Conservation (phyloP, 176 grass and related monocot species). For the Triticum timopheevii region DNA sequence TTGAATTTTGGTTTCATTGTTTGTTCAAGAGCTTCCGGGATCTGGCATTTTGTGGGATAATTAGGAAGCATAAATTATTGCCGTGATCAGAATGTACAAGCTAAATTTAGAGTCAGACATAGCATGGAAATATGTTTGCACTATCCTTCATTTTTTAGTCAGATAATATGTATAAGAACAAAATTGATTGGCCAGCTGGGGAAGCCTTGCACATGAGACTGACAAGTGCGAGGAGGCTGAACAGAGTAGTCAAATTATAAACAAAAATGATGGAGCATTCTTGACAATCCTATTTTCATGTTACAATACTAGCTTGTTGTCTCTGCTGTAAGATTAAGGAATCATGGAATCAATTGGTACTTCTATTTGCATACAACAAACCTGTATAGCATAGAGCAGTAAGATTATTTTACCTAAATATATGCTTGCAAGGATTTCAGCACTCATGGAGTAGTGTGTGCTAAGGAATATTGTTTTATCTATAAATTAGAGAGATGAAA, state of each 20-base stretch:
- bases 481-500: neutral
- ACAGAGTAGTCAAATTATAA: neutral
- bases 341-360: neutral
- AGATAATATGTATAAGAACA: neutral
- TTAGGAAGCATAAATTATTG: too few species aligned
- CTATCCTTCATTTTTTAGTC: neutral
- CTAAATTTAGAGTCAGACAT: too few species aligned
- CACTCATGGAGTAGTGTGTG: constrained; percentile 30
- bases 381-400: neutral
- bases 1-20: too few species aligned
- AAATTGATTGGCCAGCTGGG: neutral
- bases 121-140: too few species aligned
- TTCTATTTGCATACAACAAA: neutral
- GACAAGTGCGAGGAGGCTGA: neutral
- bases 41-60: too few species aligned
- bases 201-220: neutral
- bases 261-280: constrained; percentile 1
- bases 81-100: too few species aligned
- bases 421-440: neutral
- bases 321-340: neutral
- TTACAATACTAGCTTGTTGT: neutral
- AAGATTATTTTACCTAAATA: neutral
- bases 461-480: constrained; percentile 17
- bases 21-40: too few species aligned
- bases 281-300: neutral